These are phyloP conservation scores for Mucor saturninus DNA, from an alignment of 371 early-diverging fungal genomes.

Conservation along the genomic window DNA sequence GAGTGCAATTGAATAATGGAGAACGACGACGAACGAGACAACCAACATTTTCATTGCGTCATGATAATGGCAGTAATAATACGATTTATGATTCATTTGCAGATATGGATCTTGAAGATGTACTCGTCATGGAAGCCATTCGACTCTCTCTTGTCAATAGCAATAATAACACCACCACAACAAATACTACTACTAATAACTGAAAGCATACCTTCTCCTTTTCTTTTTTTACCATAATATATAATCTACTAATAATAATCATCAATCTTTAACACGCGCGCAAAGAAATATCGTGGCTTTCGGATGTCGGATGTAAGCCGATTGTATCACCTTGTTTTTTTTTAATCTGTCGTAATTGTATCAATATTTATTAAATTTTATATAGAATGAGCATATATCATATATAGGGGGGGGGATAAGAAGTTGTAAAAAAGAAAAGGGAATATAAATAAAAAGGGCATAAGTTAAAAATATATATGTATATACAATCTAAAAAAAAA, in stretches of 20 bases:
- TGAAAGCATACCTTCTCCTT: background rate
- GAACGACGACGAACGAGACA: conserved; percentile 7
- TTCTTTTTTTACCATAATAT: background rate
- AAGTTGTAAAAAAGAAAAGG: background rate
- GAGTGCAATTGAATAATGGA: conserved; percentile 16
- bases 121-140: conserved; percentile 86
- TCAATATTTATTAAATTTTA: background rate
- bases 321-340: background rate
- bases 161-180: background rate
- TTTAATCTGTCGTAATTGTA: background rate
- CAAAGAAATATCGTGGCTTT: background rate
- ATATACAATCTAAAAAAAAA: background rate
- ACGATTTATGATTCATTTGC: conserved; percentile 20
- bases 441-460: background rate
- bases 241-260: background rate
- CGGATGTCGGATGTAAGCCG: conserved; percentile 21
- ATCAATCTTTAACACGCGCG: too few relatives aligned
- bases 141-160: conserved; percentile 47
- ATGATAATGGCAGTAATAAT: background rate
- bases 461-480: background rate
- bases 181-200: background rate
- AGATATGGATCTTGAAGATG: conserved; percentile 74
- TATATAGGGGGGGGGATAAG: background rate
- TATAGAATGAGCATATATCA: background rate
- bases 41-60: background rate